Evolutionary conservation across 495 filamentous ascomycete genomes (phyloP).

Genomic region (Neurospora sp.): DNA sequence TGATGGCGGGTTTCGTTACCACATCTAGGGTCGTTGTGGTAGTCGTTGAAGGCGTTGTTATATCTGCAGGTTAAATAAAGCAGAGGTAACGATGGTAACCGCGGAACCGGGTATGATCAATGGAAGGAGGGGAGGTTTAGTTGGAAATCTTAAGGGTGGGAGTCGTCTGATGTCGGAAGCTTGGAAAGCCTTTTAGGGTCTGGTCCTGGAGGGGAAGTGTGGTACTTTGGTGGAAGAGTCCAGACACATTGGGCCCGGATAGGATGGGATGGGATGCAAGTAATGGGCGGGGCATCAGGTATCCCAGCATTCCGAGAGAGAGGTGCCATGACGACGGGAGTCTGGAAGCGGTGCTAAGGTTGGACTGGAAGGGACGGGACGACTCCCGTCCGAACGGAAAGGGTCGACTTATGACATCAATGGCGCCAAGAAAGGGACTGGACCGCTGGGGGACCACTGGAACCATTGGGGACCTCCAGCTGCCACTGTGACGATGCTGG

Average conservation of each 20-base stretch:
- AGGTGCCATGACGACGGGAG: neutral
- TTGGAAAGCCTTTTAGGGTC: neutral
- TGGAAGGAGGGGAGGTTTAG: neutral
- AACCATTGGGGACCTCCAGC: neutral
- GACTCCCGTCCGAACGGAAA: neutral
- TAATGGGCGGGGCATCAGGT: neutral
- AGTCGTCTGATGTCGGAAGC: neutral
- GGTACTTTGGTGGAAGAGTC: neutral
- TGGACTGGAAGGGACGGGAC: neutral
- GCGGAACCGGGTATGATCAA: neutral
- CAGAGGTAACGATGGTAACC: neutral
- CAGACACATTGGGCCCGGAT: neutral
- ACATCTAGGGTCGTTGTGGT: neutral
- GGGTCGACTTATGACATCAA: constrained; percentile 19
- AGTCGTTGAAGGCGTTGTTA: neutral
- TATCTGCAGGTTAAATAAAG: neutral
- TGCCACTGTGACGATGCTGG: neutral
- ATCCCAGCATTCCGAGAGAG: neutral
- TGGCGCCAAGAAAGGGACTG: constrained; percentile 3
- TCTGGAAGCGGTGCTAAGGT: neutral
- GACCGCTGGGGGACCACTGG: neutral
- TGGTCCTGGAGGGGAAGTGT: too few relatives aligned
- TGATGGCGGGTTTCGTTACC: neutral
- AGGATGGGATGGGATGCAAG: neutral
- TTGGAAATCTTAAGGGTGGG: neutral